Conservation (phyloP, 139 green algal species). For the Picochlorum sp. region DNA sequence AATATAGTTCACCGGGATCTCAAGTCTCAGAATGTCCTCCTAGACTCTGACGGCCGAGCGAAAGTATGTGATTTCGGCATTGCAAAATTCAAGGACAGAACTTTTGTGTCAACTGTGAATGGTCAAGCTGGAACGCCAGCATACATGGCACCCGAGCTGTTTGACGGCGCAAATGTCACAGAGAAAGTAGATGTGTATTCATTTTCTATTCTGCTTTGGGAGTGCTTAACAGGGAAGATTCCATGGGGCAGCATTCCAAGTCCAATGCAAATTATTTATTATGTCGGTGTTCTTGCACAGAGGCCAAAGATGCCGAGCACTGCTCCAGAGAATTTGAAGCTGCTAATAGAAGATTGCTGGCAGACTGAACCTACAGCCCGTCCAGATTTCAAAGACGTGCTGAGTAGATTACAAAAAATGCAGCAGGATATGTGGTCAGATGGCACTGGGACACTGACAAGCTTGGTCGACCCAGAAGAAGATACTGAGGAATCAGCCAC, state of each 20-base stretch:
- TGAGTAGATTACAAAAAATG: background rate
- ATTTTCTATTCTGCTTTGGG: conserved; percentile 65
- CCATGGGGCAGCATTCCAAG: conserved; percentile 53
- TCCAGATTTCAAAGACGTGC: conserved; percentile 35
- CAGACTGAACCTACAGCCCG: conserved; percentile 29
- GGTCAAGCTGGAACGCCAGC: conserved; percentile 52
- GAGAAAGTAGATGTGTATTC: conserved; percentile 29
- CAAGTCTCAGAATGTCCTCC: conserved; percentile 52
- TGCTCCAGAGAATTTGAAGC: conserved; percentile 24
- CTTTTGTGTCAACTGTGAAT: conserved; percentile 46
- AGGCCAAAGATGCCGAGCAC: conserved; percentile 35
- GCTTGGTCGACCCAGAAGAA: no score
- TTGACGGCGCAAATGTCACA: conserved; percentile 18
- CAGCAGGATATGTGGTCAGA: background rate
- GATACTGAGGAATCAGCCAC: background rate
- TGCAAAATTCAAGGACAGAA: conserved; percentile 41
- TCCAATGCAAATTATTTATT: conserved; percentile 68
- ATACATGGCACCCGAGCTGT: conserved; percentile 64
- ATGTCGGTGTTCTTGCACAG: conserved; percentile 37
- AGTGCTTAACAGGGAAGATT: conserved; percentile 50
- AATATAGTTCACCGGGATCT: conserved; percentile 35
- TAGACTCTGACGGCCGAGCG: conserved; percentile 36
- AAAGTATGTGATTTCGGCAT: conserved; percentile 66
- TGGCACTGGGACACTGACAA: background rate
- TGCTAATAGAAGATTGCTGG: conserved; percentile 61